Evolutionary conservation across 108 stramenopile species (phyloP).

Genomic region (Pseudonitzschia pungens): DNA sequence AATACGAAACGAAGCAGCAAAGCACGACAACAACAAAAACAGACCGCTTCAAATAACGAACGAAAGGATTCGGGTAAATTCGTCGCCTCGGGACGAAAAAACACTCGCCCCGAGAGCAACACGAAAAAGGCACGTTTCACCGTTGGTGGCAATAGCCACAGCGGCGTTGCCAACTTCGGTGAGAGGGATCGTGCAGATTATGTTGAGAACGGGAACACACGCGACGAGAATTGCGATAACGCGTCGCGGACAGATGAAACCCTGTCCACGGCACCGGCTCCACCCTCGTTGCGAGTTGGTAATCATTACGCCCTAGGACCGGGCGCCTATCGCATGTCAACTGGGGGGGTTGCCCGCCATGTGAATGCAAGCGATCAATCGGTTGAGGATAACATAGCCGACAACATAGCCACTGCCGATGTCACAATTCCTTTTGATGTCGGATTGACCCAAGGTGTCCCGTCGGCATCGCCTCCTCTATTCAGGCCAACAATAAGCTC

Average conservation of each 20-base stretch:
- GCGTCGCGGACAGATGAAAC: slow-evolving; percentile 8
- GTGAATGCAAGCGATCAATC: background rate
- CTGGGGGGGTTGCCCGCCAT: slow-evolving; percentile 3
- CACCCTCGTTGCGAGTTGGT: slow-evolving; percentile 19
- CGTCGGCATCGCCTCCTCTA: background rate
- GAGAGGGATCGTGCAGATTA: background rate
- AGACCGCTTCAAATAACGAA: background rate
- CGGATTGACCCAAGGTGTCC: background rate
- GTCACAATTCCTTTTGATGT: background rate
- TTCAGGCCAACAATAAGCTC: background rate
- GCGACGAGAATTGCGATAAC: background rate
- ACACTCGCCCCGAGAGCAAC: background rate
- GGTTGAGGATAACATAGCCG: background rate
- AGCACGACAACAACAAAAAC: background rate
- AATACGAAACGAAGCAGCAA: background rate
- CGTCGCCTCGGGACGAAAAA: too few relatives aligned
- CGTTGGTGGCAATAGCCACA: background rate
- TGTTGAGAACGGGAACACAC: background rate
- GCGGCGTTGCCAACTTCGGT: background rate
- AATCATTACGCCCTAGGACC: slow-evolving; percentile 15
- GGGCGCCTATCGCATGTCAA: slow-evolving; percentile 27
- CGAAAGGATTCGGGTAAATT: background rate
- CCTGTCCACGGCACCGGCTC: slow-evolving; percentile 23
- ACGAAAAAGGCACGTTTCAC: slow-evolving; percentile 9
- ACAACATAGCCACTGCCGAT: background rate